phyloP scores from a whole-genome alignment of 1,139 yeast species.

The Nakaseomyces kungkrabaensis region DNA sequence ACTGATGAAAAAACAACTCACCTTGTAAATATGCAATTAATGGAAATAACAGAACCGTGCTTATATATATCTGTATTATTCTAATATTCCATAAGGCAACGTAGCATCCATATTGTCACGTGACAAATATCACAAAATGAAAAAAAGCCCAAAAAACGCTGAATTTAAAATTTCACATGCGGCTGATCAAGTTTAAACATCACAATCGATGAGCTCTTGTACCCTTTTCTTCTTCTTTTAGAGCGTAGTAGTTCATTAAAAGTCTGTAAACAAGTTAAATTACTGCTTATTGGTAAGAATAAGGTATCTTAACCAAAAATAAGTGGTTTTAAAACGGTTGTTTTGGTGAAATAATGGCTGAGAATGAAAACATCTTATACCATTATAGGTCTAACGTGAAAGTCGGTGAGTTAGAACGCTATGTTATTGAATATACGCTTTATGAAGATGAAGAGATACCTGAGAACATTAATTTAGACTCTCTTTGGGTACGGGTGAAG shows the following conservation, averaged over 20 bases:
- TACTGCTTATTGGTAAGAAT: neutral
- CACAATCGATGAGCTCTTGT: too few relatives aligned
- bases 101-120: neutral
- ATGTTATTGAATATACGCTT: conserved; percentile 36
- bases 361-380: conserved; percentile 28
- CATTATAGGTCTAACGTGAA: conserved; percentile 34
- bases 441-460: conserved; percentile 21
- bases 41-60: too few relatives aligned
- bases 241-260: too few relatives aligned
- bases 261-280: neutral
- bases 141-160: neutral
- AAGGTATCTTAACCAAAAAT: neutral
- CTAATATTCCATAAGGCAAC: too few relatives aligned
- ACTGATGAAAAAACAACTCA: neutral
- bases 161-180: neutral
- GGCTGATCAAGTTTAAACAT: too few relatives aligned
- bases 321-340: neutral
- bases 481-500: conserved; percentile 57
- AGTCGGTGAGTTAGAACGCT: conserved; percentile 49
- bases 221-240: too few relatives aligned
- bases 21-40: neutral
- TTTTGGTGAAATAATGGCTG: neutral
- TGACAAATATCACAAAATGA: neutral
- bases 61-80: too few relatives aligned
- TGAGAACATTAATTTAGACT: conserved; percentile 14